These are phyloP conservation scores for Avena eriantha DNA, from an alignment of 176 grass and related monocot species.

Conservation along the genomic window DNA sequence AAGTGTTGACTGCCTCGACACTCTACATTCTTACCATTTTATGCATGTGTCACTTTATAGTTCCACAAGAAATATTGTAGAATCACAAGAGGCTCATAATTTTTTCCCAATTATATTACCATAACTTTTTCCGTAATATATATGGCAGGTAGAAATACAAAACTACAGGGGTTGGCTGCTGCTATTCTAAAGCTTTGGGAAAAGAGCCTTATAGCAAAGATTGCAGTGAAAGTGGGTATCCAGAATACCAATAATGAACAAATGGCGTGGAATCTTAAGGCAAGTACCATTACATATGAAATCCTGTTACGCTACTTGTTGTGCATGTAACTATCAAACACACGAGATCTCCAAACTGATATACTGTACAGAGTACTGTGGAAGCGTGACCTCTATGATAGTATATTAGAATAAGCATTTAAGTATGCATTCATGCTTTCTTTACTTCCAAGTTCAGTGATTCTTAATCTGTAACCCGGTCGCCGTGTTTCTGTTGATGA, in stretches of 20 bases:
- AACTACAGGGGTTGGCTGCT: conserved; percentile 84
- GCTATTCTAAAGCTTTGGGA: conserved; percentile 96
- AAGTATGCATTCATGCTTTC: neutral
- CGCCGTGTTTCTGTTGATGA: conserved; percentile 25
- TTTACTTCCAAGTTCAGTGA: conserved; percentile 10
- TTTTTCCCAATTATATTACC: neutral
- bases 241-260: conserved; percentile 71
- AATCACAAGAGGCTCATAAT: conserved; percentile 12
- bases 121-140: neutral
- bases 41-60: neutral
- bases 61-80: neutral
- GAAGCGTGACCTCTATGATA: neutral
- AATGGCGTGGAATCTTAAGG: conserved; percentile 94
- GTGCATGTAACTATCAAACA: conserved; percentile 21
- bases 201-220: conserved; percentile 86
- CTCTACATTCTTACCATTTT: neutral
- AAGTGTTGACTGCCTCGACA: neutral
- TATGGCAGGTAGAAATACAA: conserved; percentile 73
- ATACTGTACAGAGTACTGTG: neutral
- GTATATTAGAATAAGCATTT: neutral
- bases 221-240: conserved; percentile 94
- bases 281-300: conserved; percentile 42
- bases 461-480: conserved; percentile 5
- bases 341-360: neutral
- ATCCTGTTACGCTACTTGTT: neutral